Percentiles rank a stretch among this genome's conserved stretches.
Evolutionary conservation across 805 yeast species (phyloP).

Genomic region (Wickerhamiella siamensis): DNA sequence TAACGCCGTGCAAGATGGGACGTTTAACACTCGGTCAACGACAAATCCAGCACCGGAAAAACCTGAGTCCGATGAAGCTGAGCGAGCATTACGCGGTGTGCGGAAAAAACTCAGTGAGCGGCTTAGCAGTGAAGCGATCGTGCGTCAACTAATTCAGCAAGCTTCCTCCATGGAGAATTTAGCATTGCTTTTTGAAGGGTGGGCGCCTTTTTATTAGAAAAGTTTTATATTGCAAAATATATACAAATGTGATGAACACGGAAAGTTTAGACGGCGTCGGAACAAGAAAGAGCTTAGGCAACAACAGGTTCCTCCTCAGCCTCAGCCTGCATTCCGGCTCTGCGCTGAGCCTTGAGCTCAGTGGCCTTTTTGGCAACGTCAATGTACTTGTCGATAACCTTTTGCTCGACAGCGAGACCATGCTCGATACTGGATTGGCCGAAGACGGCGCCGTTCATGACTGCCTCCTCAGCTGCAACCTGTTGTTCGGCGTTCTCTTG

Average conservation of each 20-base stretch:
- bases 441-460: constrained; percentile 71
- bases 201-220: constrained; percentile 26
- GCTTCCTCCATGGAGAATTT: constrained; percentile 58
- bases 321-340: not conserved
- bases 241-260: too few species aligned
- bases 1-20: constrained; percentile 3
- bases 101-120: constrained; percentile 56
- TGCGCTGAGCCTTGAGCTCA: constrained; percentile 19
- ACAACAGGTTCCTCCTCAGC: not conserved
- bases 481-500: constrained; percentile 62
- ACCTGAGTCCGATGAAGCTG: constrained; percentile 35
- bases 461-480: constrained; percentile 67
- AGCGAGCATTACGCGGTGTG: constrained; percentile 61
- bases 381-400: constrained; percentile 59
- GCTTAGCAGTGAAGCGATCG: constrained; percentile 69
- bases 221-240: too few species aligned
- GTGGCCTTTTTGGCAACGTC: constrained; percentile 53
- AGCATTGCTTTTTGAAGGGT: constrained; percentile 49
- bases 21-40: not conserved
- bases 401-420: constrained; percentile 61
- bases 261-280: too few species aligned
- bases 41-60: not conserved
- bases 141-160: constrained; percentile 62
- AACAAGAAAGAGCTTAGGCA: too few species aligned
- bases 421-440: constrained; percentile 45